A percentile compares a stretch with the other conserved stretches of the same genome.
phyloP scores from a whole-genome alignment of 495 filamentous ascomycete species.

The Glonium stellatum region DNA sequence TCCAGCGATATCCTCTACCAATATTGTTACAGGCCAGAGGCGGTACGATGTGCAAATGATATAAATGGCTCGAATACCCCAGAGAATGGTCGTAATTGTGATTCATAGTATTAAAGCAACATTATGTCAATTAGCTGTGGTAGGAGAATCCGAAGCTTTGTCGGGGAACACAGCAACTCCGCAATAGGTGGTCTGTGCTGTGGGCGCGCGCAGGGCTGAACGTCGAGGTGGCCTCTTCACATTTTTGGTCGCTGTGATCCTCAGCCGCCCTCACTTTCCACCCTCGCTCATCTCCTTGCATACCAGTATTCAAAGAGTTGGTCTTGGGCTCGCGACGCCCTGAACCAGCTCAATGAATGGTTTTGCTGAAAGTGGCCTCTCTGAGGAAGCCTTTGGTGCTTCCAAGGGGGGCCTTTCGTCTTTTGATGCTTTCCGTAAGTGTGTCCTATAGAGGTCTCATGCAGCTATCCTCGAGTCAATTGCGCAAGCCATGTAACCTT shows the following conservation, averaged over 20 bases:
- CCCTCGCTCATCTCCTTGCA: background rate
- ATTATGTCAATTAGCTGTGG: background rate
- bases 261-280: background rate
- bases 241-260: background rate
- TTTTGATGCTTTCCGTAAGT: slow-evolving; percentile 96
- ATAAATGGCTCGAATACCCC: too few relatives aligned
- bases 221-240: slow-evolving; percentile 1
- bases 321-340: slow-evolving; percentile 10
- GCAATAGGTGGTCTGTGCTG: background rate
- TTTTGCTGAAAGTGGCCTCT: slow-evolving; percentile 61
- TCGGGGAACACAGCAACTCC: background rate
- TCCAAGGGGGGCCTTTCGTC: slow-evolving; percentile 64
- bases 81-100: too few relatives aligned
- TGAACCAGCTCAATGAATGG: slow-evolving; percentile 52
- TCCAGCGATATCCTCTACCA: too few relatives aligned
- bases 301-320: background rate
- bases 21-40: too few relatives aligned
- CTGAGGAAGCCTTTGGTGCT: slow-evolving; percentile 72
- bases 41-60: too few relatives aligned
- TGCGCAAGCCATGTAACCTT: background rate
- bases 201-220: background rate
- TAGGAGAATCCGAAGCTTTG: too few relatives aligned
- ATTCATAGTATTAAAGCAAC: background rate
- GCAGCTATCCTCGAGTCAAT: background rate
- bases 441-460: background rate